Evolutionary conservation across 805 yeast species (phyloP).

Genomic region (Candida hungchunana): DNA sequence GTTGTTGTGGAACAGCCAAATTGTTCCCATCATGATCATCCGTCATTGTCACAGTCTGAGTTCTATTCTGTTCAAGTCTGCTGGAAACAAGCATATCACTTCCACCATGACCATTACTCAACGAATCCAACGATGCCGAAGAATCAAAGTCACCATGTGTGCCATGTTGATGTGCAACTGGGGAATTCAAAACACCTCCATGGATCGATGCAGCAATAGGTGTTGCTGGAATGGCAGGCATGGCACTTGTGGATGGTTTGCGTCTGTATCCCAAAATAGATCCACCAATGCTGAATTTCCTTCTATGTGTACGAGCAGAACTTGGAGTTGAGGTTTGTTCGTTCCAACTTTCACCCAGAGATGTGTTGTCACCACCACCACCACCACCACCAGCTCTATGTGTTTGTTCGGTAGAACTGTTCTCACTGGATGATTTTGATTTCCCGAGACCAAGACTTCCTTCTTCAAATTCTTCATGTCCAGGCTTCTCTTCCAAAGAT

Average conservation of each 20-base stretch:
- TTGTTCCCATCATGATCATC: constrained; percentile 5
- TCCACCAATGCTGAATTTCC: constrained; percentile 63
- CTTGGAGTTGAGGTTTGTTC: constrained; percentile 23
- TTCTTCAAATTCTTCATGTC: constrained; percentile 6
- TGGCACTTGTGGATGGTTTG: constrained; percentile 29
- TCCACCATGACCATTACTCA: constrained; percentile 42
- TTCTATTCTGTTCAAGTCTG: constrained; percentile 45
- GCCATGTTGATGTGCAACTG: constrained; percentile 27
- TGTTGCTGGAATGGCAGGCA: constrained; percentile 47
- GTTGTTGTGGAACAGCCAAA: constrained; percentile 1
- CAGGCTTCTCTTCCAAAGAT: constrained; percentile 7
- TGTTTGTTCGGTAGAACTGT: constrained; percentile 6
- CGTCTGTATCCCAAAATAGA: constrained; percentile 48
- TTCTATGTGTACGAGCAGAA: constrained; percentile 42
- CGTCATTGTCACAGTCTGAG: constrained; percentile 6
- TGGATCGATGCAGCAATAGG: constrained; percentile 41
- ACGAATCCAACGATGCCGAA: constrained; percentile 56
- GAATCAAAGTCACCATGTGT: constrained; percentile 34
- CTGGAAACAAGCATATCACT: constrained; percentile 55
- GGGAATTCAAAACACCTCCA: constrained; percentile 28
- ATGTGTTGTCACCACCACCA: constrained; percentile 14
- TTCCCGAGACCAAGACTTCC: constrained; percentile 12
- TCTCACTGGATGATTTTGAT: constrained; percentile 13
- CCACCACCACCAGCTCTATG: constrained; percentile 2
- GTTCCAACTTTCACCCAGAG: constrained; percentile 17